Conservation (phyloP, 1,284 basidiomycete genomes). For the Macrocybe sp. region DNA sequence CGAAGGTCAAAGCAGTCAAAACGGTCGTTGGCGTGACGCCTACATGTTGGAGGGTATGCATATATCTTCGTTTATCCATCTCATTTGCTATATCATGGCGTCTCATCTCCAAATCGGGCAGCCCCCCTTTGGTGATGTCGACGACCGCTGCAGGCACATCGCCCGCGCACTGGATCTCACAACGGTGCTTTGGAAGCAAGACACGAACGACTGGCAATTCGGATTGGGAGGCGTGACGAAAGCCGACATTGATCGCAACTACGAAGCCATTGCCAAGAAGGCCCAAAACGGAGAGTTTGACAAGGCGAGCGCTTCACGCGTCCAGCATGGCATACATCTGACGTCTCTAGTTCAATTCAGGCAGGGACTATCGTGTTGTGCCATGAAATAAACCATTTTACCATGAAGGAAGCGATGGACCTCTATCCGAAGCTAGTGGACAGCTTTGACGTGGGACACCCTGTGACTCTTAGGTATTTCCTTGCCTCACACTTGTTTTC, state of each 20-base stretch:
- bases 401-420: conserved; percentile 42
- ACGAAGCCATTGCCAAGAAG: conserved; percentile 32
- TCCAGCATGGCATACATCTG: neutral
- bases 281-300: conserved; percentile 36
- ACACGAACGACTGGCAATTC: conserved; percentile 68
- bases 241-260: conserved; percentile 36
- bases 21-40: conserved; percentile 59
- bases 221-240: conserved; percentile 40
- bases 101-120: conserved; percentile 11
- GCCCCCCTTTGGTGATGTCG: conserved; percentile 61
- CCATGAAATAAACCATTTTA: conserved; percentile 46
- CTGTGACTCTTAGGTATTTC: neutral
- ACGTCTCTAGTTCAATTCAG: conserved; percentile 17
- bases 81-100: neutral
- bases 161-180: conserved; percentile 54
- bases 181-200: conserved; percentile 63
- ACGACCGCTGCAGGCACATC: conserved; percentile 70
- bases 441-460: conserved; percentile 31
- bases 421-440: conserved; percentile 34
- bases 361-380: conserved; percentile 43
- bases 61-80: neutral
- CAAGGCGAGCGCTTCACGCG: conserved; percentile 19
- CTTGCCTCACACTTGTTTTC: neutral
- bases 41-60: conserved; percentile 57
- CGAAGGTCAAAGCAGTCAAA: conserved; percentile 45